These are phyloP conservation scores for Phoenix roebelenii DNA, from an alignment of 176 grass and related monocot species.

Conservation along the genomic window DNA sequence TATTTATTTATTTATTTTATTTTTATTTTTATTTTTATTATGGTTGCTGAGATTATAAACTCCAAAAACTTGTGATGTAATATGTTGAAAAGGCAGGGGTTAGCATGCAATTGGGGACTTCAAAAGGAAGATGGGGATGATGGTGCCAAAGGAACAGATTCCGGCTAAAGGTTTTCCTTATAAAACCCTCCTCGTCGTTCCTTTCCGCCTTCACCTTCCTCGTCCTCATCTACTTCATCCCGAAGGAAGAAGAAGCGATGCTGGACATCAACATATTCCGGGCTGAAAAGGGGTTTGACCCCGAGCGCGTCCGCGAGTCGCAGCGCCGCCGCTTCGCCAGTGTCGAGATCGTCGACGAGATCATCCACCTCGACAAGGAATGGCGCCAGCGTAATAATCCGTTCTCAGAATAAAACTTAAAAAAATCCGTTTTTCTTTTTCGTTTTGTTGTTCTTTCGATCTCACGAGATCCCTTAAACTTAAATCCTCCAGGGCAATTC, in stretches of 20 bases:
- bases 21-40: too few species aligned
- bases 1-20: too few species aligned
- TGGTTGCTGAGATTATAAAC: too few species aligned
- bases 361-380: slow-evolving; percentile 61
- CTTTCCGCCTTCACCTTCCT: too few species aligned
- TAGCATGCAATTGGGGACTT: too few species aligned
- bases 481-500: slow-evolving; percentile 49
- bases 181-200: too few species aligned
- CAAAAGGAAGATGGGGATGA: too few species aligned
- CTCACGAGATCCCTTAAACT: neutral
- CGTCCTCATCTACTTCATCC: too few species aligned
- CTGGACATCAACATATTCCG: slow-evolving; percentile 83
- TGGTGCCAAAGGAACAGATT: too few species aligned
- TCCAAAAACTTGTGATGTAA: too few species aligned
- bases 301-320: slow-evolving; percentile 60
- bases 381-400: slow-evolving; percentile 61
- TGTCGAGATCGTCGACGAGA: slow-evolving; percentile 73
- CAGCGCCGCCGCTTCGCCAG: slow-evolving; percentile 46
- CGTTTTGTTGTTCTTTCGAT: neutral
- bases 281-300: slow-evolving; percentile 57
- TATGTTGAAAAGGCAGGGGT: too few species aligned
- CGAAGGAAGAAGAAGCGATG: slow-evolving; percentile 29
- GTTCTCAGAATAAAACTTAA: neutral
- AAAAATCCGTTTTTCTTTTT: neutral
- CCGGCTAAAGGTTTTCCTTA: too few species aligned